Percentiles rank a stretch among this genome's conserved stretches.
Conservation (phyloP, 768 basidiomycete genomes). For the Candolleomyces efflorescens region DNA sequence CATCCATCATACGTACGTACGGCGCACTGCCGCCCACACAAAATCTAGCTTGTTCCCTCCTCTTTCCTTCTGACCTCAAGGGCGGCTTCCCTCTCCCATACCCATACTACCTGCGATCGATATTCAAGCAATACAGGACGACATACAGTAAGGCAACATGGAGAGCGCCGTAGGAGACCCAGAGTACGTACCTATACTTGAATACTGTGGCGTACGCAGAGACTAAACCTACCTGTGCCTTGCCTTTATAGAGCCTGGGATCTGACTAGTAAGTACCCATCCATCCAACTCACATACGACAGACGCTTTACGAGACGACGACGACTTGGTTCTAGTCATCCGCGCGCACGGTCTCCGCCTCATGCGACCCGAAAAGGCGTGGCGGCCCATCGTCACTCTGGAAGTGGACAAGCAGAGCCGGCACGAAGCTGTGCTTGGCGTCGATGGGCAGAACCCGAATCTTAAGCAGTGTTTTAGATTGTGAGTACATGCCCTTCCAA, state of each 20-base stretch:
- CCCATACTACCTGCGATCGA: no score
- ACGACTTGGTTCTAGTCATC: constrained; percentile 26
- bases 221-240: background rate
- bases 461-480: constrained; percentile 47
- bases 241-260: background rate
- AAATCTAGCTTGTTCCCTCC: no score
- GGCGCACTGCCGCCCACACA: no score
- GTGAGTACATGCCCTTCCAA: no score
- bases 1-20: no score
- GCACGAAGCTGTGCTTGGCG: constrained; percentile 57
- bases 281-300: background rate
- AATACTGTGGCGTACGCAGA: background rate
- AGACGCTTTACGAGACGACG: background rate
- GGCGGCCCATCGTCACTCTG: constrained; percentile 63
- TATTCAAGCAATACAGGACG: no score
- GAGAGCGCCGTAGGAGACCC: background rate
- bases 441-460: constrained; percentile 70
- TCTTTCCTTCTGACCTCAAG: no score
- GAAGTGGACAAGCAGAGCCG: constrained; percentile 47
- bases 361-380: constrained; percentile 57
- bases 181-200: background rate
- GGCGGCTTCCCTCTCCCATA: no score
- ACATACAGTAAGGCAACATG: no score
- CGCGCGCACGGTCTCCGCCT: constrained; percentile 40
- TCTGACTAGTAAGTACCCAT: background rate